Evolutionary conservation across 495 filamentous ascomycete species (phyloP), one percentile per base, ranked within the genome.

Genomic region (Thermochaetoides thermophila): DNA sequence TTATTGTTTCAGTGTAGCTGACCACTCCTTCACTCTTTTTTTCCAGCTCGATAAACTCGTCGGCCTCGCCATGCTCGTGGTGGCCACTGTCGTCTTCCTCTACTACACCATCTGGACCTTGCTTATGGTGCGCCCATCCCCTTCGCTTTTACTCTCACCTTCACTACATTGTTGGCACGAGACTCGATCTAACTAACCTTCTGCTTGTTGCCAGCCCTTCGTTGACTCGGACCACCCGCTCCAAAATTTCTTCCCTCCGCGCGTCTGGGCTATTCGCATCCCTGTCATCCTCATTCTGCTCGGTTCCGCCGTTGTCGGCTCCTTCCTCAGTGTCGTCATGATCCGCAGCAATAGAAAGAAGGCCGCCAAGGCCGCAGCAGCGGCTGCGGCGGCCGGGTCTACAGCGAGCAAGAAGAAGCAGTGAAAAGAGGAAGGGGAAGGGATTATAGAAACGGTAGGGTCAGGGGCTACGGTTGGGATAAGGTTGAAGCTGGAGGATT

Each of bases 81-180:
- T 77, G 67, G 85, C 89, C 53, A 79, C 85, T 43, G 74, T 78
- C 56, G 84, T 99, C 61, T 99, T 99, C 59, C 74, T 92, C 41
- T 99, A 99, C 70, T 99, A 99, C 62, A 91, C 85, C 12, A 73
- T 92, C 48, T 99, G 89, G 89, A 96, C 89, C 3, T 64, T 99
- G 35, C 69, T 95, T 34, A 95, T 99, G 81, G 89, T 94, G 17
- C 20, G 23, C 20, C 16, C 29, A 32, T 24, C 21, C 3, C 27
- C 20, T 34, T 21, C 22, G 29, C 38, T 20, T 16, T 14, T 34
- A 19, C 31, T 27, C 24, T 23, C 35, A 33, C 31, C 31, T 16
- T 29, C 36, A 35, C 18, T 21, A 30, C 37, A 24, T 24, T 11
- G 11, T n/a, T n/a, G n/a, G n/a, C n/a, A n/a, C n/a, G n/a, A n/a